Evolutionary conservation across 768 basidiomycete species (phyloP).

Genomic region (Leccinum boreale): DNA sequence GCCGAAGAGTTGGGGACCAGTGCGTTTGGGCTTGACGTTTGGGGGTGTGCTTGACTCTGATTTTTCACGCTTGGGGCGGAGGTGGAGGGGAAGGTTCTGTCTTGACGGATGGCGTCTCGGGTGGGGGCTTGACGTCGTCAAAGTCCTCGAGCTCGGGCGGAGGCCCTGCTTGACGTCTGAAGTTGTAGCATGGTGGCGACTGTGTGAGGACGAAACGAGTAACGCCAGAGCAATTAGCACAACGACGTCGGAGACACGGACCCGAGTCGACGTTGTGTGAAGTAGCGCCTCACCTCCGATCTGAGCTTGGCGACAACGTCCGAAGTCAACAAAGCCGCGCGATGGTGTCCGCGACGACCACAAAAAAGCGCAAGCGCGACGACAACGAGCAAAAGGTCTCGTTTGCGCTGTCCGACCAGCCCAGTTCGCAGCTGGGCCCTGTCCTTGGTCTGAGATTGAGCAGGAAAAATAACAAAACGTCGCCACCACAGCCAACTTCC

Average conservation of each 20-base stretch:
- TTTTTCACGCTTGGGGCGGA: constrained; percentile 29
- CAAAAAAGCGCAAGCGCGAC: constrained; percentile 52
- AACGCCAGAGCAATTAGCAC: constrained; percentile 6
- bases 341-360: constrained; percentile 23
- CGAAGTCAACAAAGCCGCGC: constrained; percentile 11
- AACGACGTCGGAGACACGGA: constrained; percentile 14
- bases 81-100: constrained; percentile 31
- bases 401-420: constrained; percentile 35
- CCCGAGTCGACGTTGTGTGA: constrained; percentile 21
- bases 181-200: constrained; percentile 18
- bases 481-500: constrained; percentile 30
- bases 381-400: constrained; percentile 33
- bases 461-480: background rate
- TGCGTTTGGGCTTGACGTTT: constrained; percentile 35
- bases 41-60: constrained; percentile 33
- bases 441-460: constrained; percentile 35
- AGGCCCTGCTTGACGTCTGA: constrained; percentile 12
- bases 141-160: constrained; percentile 18
- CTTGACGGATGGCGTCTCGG: constrained; percentile 27
- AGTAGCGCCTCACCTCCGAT: constrained; percentile 7
- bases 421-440: constrained; percentile 42
- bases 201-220: constrained; percentile 27
- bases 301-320: constrained; percentile 1
- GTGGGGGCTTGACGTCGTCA: constrained; percentile 25
- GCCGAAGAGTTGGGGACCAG: constrained; percentile 66